phyloP scores from a whole-genome alignment of 768 basidiomycete species.

The Xerocomus brunneocitrinus region DNA sequence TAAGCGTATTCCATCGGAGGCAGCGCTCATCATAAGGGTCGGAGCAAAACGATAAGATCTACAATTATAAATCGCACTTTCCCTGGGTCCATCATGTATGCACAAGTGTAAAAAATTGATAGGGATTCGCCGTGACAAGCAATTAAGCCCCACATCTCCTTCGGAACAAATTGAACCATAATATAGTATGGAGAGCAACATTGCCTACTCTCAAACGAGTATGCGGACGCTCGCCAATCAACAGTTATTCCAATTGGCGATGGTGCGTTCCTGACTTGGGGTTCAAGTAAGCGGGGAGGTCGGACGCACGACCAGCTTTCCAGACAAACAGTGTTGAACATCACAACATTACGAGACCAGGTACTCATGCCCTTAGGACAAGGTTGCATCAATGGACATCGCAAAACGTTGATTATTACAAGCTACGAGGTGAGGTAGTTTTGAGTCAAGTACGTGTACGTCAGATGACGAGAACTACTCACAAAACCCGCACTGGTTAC shows the following conservation, averaged over 20 bases:
- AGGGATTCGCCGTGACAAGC: background rate
- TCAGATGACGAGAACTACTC: constrained; percentile 13
- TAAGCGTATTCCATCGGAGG: background rate
- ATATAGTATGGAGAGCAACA: background rate
- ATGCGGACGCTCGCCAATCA: background rate
- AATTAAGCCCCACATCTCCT: constrained; percentile 24
- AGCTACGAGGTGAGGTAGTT: constrained; percentile 15
- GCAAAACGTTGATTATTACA: constrained; percentile 7
- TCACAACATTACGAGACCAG: constrained; percentile 8
- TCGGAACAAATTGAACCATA: constrained; percentile 12
- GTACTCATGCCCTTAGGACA: background rate
- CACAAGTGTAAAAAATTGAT: background rate
- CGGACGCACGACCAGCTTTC: background rate
- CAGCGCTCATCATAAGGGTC: background rate
- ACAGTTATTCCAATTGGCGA: constrained; percentile 1
- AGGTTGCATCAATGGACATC: constrained; percentile 24
- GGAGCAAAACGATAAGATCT: background rate
- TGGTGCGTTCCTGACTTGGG: background rate
- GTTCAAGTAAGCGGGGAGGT: background rate
- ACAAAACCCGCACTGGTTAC: constrained; percentile 17
- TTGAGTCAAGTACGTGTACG: constrained; percentile 8
- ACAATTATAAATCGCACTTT: background rate
- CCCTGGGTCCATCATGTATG: background rate
- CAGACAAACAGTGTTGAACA: background rate
- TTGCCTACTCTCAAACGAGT: background rate